These are phyloP conservation scores for Calcarisporium arbuscula DNA, from an alignment of 2,329 filamentous ascomycete genomes.

Conservation along the genomic window DNA sequence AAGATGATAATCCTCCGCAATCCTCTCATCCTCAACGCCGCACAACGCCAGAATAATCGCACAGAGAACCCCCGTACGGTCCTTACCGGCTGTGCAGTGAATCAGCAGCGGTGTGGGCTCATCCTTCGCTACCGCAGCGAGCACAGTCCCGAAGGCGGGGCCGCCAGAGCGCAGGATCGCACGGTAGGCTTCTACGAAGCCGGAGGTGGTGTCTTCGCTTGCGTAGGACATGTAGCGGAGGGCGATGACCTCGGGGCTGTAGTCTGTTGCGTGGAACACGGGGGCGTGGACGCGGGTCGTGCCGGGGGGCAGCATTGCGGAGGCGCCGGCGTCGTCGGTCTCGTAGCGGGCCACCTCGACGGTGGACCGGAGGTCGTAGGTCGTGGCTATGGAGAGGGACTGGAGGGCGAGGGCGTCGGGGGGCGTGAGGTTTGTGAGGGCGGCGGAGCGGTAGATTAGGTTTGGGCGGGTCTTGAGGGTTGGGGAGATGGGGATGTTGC, in stretches of 20 bases:
- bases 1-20: conserved; percentile 64
- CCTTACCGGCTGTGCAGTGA: conserved; percentile 74
- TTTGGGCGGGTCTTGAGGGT: conserved; percentile 47
- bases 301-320: conserved; percentile 12
- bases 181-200: conserved; percentile 58
- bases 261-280: conserved; percentile 57
- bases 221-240: conserved; percentile 55
- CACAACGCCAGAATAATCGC: conserved; percentile 60
- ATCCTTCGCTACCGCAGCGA: conserved; percentile 46
- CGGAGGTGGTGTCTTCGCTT: conserved; percentile 39
- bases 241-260: conserved; percentile 56
- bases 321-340: conserved; percentile 13
- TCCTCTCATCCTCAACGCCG: conserved; percentile 49
- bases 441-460: conserved; percentile 63
- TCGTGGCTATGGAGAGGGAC: conserved; percentile 51
- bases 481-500: conserved; percentile 52
- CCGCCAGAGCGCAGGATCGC: conserved; percentile 52
- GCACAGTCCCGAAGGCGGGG: conserved; percentile 42
- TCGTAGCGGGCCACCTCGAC: conserved; percentile 47
- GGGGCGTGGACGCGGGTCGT: conserved; percentile 54
- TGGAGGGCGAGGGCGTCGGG: conserved; percentile 47
- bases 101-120: conserved; percentile 49
- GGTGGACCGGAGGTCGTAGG: conserved; percentile 64
- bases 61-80: conserved; percentile 65
- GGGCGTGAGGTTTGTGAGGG: conserved; percentile 50